These are phyloP conservation scores for Paraphaeosphaeria sporulosa DNA, from an alignment of 2,329 filamentous ascomycete species.

Conservation along the genomic window DNA sequence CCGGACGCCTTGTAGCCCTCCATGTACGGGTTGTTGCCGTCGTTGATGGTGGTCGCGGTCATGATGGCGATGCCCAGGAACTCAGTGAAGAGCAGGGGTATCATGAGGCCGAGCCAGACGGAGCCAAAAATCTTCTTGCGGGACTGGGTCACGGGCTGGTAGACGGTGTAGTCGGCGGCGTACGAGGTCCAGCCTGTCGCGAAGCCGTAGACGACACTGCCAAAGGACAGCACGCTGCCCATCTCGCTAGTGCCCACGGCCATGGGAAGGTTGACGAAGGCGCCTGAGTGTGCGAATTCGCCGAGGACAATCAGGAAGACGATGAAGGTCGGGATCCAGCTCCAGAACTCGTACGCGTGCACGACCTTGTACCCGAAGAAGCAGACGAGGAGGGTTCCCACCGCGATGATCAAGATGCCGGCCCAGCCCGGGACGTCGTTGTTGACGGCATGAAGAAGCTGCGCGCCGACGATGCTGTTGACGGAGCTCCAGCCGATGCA, in stretches of 20 bases:
- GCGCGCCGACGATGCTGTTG: slow-evolving; percentile 81
- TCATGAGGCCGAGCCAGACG: slow-evolving; percentile 73
- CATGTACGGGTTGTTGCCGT: slow-evolving; percentile 62
- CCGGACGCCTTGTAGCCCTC: slow-evolving; percentile 63
- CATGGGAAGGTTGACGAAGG: slow-evolving; percentile 70
- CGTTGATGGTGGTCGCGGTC: slow-evolving; percentile 67
- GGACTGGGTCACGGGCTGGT: slow-evolving; percentile 70
- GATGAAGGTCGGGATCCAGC: slow-evolving; percentile 75
- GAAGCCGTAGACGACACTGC: slow-evolving; percentile 72
- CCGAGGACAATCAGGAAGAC: slow-evolving; percentile 77
- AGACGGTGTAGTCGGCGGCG: slow-evolving; percentile 81
- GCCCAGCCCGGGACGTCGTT: slow-evolving; percentile 72
- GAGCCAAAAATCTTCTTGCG: slow-evolving; percentile 71
- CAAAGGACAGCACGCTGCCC: slow-evolving; percentile 69
- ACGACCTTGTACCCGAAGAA: slow-evolving; percentile 79
- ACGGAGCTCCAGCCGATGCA: slow-evolving; percentile 79
- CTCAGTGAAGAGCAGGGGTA: slow-evolving; percentile 77
- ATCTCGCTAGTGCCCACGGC: slow-evolving; percentile 65
- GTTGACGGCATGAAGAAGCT: slow-evolving; percentile 79
- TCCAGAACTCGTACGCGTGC: slow-evolving; percentile 78
- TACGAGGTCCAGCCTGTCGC: slow-evolving; percentile 77
- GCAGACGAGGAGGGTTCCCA: slow-evolving; percentile 73
- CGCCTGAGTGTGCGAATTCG: slow-evolving; percentile 70
- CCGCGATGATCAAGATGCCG: slow-evolving; percentile 76
- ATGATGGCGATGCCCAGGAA: slow-evolving; percentile 75